These are phyloP conservation scores for Acer negundo DNA, from an alignment of 345 rosid genomes.

Conservation along the genomic window DNA sequence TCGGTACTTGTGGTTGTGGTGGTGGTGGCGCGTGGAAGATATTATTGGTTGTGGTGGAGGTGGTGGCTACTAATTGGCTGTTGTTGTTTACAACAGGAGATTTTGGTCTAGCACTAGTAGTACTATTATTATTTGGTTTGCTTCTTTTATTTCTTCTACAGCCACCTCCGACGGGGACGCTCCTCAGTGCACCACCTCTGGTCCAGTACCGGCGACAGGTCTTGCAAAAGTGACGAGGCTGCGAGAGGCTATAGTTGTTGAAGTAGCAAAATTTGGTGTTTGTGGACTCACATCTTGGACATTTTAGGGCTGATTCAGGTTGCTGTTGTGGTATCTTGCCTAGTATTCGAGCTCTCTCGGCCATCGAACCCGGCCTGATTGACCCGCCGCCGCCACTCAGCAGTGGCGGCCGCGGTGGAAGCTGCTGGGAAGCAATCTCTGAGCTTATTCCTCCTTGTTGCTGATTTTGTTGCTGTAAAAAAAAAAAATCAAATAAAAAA, in stretches of 20 bases:
- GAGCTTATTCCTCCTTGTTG: constrained; percentile 28
- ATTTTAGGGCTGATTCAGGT: constrained; percentile 57
- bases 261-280: constrained; percentile 80
- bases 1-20: constrained; percentile 30
- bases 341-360: constrained; percentile 50
- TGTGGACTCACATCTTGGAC: constrained; percentile 71
- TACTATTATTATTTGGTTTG: constrained; percentile 40
- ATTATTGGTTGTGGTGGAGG: constrained; percentile 22
- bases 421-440: constrained; percentile 22
- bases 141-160: constrained; percentile 60
- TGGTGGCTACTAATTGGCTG: not conserved
- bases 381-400: constrained; percentile 31
- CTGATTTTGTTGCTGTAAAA: constrained; percentile 44
- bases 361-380: constrained; percentile 50
- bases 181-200: constrained; percentile 72
- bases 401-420: constrained; percentile 36
- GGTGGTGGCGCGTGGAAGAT: constrained; percentile 30
- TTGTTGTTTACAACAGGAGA: constrained; percentile 35
- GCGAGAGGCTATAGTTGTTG: constrained; percentile 75
- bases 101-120: constrained; percentile 41
- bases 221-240: constrained; percentile 84
- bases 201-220: constrained; percentile 81
- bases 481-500: not conserved
- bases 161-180: constrained; percentile 77
- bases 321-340: constrained; percentile 50